These are phyloP conservation scores for Globisporangium nagaii DNA, from an alignment of 352 stramenopile genomes.

Conservation along the genomic window DNA sequence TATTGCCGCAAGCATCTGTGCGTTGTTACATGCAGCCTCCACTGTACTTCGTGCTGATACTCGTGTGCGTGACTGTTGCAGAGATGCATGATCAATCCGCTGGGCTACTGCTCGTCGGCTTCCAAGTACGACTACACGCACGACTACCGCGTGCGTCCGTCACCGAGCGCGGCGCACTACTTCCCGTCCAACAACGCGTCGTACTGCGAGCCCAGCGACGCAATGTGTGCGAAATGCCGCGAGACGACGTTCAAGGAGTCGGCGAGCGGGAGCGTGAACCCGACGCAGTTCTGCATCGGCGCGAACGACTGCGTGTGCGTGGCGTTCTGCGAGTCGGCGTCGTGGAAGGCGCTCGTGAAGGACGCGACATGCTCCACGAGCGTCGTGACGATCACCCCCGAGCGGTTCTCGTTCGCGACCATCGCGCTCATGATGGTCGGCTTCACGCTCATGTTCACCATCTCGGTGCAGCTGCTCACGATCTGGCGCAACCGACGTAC, in stretches of 20 bases:
- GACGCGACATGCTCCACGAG: slow-evolving; percentile 33
- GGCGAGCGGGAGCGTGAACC: slow-evolving; percentile 19
- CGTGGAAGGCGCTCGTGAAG: slow-evolving; percentile 29
- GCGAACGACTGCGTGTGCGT: slow-evolving; percentile 42
- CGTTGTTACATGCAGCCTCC: no score
- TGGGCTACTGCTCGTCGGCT: slow-evolving; percentile 51
- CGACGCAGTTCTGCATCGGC: slow-evolving; percentile 39
- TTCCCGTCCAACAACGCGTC: slow-evolving; percentile 57
- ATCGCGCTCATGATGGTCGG: slow-evolving; percentile 28
- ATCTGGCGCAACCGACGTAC: slow-evolving; percentile 22
- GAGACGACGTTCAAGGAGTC: slow-evolving; percentile 19
- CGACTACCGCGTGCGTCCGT: slow-evolving; percentile 33
- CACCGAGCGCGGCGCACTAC: slow-evolving; percentile 28
- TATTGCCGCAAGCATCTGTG: no score
- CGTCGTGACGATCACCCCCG: background rate
- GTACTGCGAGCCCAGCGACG: slow-evolving; percentile 43
- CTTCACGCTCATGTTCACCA: slow-evolving; percentile 20
- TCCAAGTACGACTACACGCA: slow-evolving; percentile 26
- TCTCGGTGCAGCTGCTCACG: slow-evolving; percentile 22
- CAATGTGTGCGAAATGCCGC: slow-evolving; percentile 20
- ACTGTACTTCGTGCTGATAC: background rate
- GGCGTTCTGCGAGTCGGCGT: slow-evolving; percentile 43
- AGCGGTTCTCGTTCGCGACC: slow-evolving; percentile 16
- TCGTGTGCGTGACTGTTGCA: slow-evolving; percentile 7
- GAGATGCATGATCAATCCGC: slow-evolving; percentile 48